Evolutionary conservation across 177 flowering plant species (phyloP).

Genomic region (Vitis hybrid): DNA sequence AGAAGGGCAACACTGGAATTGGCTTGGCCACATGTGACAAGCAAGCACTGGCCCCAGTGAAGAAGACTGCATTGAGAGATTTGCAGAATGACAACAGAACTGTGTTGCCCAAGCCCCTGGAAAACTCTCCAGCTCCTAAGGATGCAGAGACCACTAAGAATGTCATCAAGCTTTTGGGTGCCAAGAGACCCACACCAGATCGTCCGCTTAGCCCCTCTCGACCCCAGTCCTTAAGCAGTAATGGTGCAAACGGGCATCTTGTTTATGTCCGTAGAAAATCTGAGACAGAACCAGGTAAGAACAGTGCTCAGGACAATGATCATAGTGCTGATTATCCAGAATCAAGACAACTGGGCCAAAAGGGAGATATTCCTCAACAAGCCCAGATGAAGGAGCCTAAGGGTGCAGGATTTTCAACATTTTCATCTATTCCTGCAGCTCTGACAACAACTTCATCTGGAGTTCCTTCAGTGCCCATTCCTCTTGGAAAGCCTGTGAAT

Average conservation of each 20-base stretch:
- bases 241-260: conserved; percentile 2
- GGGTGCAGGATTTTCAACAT: neutral
- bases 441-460: neutral
- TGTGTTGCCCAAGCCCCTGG: neutral
- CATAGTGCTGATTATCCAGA: neutral
- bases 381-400: neutral
- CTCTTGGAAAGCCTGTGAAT: neutral
- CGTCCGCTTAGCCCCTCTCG: neutral
- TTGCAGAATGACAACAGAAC: no score
- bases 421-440: neutral
- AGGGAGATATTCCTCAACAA: conserved; percentile 1
- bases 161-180: neutral
- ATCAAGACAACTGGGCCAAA: neutral
- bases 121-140: neutral
- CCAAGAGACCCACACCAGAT: conserved; percentile 1
- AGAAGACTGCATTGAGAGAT: neutral
- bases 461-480: neutral
- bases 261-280: conserved; percentile 9
- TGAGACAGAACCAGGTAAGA: conserved; percentile 4
- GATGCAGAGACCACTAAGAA: neutral
- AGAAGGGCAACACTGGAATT: no score
- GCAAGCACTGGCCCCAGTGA: no score
- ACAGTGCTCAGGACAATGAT: neutral
- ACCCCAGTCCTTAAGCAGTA: neutral
- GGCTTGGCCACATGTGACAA: no score